Evolutionary conservation across 192 early-diverging fungal genomes (phyloP).

Genomic region (Mortierella antarctica): DNA sequence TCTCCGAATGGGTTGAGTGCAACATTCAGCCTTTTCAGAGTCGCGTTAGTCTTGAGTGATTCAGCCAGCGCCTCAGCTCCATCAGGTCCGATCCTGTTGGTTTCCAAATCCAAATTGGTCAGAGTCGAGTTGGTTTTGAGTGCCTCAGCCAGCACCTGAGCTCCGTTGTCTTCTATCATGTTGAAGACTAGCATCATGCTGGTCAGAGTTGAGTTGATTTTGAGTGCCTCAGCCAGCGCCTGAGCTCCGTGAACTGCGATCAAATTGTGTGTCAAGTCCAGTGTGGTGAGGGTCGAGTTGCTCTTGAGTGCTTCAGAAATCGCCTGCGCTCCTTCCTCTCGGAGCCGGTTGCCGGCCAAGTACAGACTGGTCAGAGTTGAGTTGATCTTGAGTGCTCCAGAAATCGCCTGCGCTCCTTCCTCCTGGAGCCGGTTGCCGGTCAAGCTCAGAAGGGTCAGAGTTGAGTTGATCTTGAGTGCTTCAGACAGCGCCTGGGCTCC

Average conservation of each 20-base stretch:
- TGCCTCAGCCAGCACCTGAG: no score
- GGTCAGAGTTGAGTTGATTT: conserved; percentile 1
- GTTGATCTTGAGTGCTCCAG: conserved; percentile 26
- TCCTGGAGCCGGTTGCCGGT: not conserved
- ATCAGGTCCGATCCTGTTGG: no score
- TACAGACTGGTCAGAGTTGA: conserved; percentile 17
- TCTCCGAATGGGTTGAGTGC: no score
- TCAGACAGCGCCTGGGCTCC: conserved; percentile 6
- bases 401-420: conserved; percentile 3
- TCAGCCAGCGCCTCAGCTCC: no score
- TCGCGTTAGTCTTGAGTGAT: no score
- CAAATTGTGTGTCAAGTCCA: not conserved
- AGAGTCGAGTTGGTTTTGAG: no score
- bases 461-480: conserved; percentile 18
- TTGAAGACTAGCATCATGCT: no score
- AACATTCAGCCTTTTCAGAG: no score
- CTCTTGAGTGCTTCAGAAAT: conserved; percentile 8
- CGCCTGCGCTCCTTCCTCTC: not conserved
- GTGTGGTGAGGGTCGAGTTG: conserved; percentile 15
- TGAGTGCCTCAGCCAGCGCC: conserved; percentile 18
- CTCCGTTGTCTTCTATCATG: no score
- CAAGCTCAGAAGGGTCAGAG: conserved; percentile 9
- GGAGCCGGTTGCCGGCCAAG: not conserved
- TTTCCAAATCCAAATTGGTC: no score
- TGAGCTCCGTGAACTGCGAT: conserved; percentile 1